Conservation (phyloP, 176 grass and related monocot genomes). For the Ampelocalamus luodianensis region DNA sequence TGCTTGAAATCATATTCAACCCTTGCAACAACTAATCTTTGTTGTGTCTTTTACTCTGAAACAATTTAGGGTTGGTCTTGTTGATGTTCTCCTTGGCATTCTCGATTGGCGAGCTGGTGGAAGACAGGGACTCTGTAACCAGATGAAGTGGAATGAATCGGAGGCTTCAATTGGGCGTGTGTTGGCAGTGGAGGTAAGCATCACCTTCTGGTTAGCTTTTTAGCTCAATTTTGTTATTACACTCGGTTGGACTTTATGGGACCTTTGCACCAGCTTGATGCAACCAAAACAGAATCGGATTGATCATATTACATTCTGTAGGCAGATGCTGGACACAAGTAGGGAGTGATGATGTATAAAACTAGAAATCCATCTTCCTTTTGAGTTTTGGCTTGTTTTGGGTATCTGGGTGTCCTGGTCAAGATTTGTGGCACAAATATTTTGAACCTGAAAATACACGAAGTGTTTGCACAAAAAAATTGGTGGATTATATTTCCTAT, state of each 20-base stretch:
- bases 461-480: slow-evolving; percentile 29
- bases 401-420: neutral
- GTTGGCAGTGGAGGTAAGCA: slow-evolving; percentile 90
- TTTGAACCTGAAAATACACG: slow-evolving; percentile 25
- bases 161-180: slow-evolving; percentile 97
- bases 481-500: neutral
- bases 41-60: slow-evolving; percentile 37
- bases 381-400: slow-evolving; percentile 1
- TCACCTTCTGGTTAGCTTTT: slow-evolving; percentile 12
- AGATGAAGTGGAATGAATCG: slow-evolving; percentile 99
- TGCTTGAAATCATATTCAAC: slow-evolving; percentile 23
- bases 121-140: slow-evolving; percentile 78
- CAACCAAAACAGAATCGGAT: slow-evolving; percentile 21
- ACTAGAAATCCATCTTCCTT: slow-evolving; percentile 3
- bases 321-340: slow-evolving; percentile 1
- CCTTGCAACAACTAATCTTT: neutral
- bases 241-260: neutral
- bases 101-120: slow-evolving; percentile 98
- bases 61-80: slow-evolving; percentile 82
- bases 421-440: slow-evolving; percentile 1
- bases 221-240: slow-evolving; percentile 33
- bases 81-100: slow-evolving; percentile 94
- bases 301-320: slow-evolving; percentile 12
- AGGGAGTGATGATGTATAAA: neutral
- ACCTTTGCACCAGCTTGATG: slow-evolving; percentile 18